Percentiles rank a stretch among this genome's conserved stretches.
These are phyloP conservation scores for Apiotrichum laibachii DNA, from an alignment of 1,284 basidiomycete species.

Conservation along the genomic window DNA sequence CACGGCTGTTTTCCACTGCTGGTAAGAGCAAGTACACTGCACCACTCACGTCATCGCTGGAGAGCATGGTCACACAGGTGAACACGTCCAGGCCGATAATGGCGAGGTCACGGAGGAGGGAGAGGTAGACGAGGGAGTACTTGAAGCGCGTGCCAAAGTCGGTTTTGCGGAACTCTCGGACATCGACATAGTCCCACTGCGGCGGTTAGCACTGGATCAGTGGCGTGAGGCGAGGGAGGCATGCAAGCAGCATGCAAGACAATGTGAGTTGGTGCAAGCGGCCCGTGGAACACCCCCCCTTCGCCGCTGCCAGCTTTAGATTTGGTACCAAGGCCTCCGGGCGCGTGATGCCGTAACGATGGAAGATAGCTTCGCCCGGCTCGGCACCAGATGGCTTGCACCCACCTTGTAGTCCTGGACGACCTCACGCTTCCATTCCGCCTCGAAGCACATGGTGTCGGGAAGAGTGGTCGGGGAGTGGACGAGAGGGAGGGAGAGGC, in stretches of 20 bases:
- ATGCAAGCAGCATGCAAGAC: too few relatives aligned
- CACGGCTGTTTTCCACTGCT: slow-evolving; percentile 4
- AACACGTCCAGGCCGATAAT: slow-evolving; percentile 98
- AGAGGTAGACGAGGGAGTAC: slow-evolving; percentile 88
- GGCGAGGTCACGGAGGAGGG: slow-evolving; percentile 89
- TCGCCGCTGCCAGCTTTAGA: too few relatives aligned
- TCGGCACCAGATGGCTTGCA: not conserved
- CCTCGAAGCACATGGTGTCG: slow-evolving; percentile 52
- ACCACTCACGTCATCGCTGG: slow-evolving; percentile 58
- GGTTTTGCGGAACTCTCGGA: slow-evolving; percentile 82
- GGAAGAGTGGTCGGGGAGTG: not conserved
- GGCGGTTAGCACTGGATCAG: not conserved
- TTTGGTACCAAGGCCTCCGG: too few relatives aligned
- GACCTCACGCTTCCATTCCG: slow-evolving; percentile 90
- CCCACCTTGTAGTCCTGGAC: slow-evolving; percentile 95
- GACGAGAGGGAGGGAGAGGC: not conserved
- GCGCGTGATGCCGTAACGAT: too few relatives aligned
- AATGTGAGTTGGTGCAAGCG: too few relatives aligned
- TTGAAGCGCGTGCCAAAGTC: slow-evolving; percentile 80
- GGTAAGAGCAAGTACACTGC: not conserved
- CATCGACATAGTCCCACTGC: slow-evolving; percentile 94
- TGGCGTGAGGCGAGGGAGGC: too few relatives aligned
- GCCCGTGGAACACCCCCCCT: too few relatives aligned
- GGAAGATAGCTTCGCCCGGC: not conserved
- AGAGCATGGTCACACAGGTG: slow-evolving; percentile 92